Conservation (phyloP, 2,329 filamentous ascomycete species). For the Fusarium scirpi region DNA sequence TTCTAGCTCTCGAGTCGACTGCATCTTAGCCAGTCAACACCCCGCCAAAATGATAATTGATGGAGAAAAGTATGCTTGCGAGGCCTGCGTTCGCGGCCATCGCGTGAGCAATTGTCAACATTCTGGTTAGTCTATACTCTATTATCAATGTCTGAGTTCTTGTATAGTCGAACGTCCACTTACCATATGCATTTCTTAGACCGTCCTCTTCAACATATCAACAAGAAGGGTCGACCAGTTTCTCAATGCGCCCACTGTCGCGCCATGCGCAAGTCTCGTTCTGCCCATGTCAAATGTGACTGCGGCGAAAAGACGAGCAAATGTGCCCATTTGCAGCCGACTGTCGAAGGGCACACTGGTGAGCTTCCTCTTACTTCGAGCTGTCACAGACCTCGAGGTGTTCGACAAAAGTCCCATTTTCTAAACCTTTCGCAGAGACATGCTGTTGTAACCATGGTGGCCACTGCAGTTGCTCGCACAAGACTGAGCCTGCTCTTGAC, state of each 20-base stretch:
- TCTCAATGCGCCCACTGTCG: conserved; percentile 99
- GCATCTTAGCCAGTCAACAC: conserved; percentile 18
- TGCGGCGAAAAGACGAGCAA: conserved; percentile 92
- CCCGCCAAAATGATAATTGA: conserved; percentile 78
- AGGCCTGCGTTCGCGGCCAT: conserved; percentile 97
- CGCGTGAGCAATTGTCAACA: conserved; percentile 99
- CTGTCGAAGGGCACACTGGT: conserved; percentile 70
- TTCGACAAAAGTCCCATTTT: conserved; percentile 25
- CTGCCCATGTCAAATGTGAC: conserved; percentile 95
- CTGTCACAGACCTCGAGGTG: conserved; percentile 9
- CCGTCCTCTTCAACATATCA: conserved; percentile 91
- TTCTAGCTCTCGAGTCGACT: conserved; percentile 19
- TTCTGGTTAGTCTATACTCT: conserved; percentile 72
- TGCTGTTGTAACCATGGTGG: conserved; percentile 79
- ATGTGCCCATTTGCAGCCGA: conserved; percentile 70
- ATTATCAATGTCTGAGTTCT: neutral
- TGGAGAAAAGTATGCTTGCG: conserved; percentile 98
- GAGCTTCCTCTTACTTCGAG: conserved; percentile 50
- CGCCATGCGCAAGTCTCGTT: conserved; percentile 93
- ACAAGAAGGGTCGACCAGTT: conserved; percentile 96
- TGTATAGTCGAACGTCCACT: conserved; percentile 36
- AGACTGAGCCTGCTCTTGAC: conserved; percentile 71
- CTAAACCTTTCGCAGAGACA: conserved; percentile 61
- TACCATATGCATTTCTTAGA: conserved; percentile 65
- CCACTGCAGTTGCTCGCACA: conserved; percentile 73